Evolutionary conservation across 352 stramenopile genomes (phyloP), one percentile per base, ranked within the genome.

Genomic region (Halophytophthora polymorphica): DNA sequence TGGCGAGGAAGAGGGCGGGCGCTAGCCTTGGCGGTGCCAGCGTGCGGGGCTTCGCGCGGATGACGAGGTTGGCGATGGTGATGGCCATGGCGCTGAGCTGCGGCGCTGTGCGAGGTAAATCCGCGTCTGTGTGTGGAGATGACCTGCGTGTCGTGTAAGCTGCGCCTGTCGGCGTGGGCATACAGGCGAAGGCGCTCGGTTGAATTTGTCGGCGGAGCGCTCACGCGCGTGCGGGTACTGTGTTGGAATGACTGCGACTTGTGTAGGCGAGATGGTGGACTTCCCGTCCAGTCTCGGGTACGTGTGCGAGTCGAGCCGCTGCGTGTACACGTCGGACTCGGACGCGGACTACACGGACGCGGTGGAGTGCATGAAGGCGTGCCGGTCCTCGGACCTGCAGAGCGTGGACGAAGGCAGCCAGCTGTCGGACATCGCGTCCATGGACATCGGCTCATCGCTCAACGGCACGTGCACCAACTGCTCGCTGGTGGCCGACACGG

Each of bases 381-480:
- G 80, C 47, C 64, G 58, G 2, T 45, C 54, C n/a, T 64, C 67
- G 3, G 61, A 82, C 29, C 40, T 78, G 45, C 62, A 77, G 48
- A 76, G 58, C 47, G 62, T 78, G 53, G 64, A 67, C 37, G 68
- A 71, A 44, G 65, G 61, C 34, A 77, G 58, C 46, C 53, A 65
- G 41, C 71, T 90, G n/a, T 73, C 51, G 15, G 75, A 88, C 46
- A 58, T 67, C 28, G 57, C 66, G n/a, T 59, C 35, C 29, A 69
- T 91, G 39, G 61, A 37, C 8, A 57, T 91, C 35, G 39, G 37
- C 2, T 81, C 81, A 36, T 75, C 63, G n/a, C 59, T 77, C 14
- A 82, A 86, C 28, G 82, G 82, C 56, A 93, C 79, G 50, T 93
- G 82, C 40, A 50, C 51, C 28, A 74, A 88, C 58, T 93, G 82